phyloP scores from a whole-genome alignment of 2,329 filamentous ascomycete genomes.

The Ophiostoma himal-ulmi region DNA sequence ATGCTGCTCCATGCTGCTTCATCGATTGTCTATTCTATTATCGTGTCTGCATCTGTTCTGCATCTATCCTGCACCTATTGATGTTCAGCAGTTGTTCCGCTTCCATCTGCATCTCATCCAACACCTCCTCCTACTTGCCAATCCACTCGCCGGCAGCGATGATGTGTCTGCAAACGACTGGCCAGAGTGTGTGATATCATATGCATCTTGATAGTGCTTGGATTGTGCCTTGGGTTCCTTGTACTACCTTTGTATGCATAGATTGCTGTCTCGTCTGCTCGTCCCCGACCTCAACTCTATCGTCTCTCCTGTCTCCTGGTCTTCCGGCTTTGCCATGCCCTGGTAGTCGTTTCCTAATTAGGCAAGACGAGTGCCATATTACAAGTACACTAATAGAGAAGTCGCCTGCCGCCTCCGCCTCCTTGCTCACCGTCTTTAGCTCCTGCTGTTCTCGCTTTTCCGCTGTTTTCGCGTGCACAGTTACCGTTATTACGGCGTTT shows the following conservation, averaged over 20 bases:
- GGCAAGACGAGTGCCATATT: constrained; percentile 10
- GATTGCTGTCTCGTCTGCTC: not conserved
- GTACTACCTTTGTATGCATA: not conserved
- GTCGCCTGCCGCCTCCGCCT: not conserved
- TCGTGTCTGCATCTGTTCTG: not conserved
- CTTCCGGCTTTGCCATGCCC: not conserved
- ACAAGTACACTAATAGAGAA: not conserved
- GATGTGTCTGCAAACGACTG: constrained; percentile 16
- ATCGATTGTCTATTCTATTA: not conserved
- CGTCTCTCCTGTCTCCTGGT: not conserved
- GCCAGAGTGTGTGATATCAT: not conserved
- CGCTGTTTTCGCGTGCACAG: not conserved
- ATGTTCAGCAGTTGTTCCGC: not conserved
- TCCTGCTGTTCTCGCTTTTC: not conserved
- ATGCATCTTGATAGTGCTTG: constrained; percentile 2
- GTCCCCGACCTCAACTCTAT: not conserved
- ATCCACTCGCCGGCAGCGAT: not conserved
- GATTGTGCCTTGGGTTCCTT: not conserved
- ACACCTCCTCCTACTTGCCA: no score
- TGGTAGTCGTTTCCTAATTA: constrained; percentile 11
- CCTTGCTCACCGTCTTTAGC: constrained; percentile 9
- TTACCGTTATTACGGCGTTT: not conserved
- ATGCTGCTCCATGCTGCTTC: not conserved
- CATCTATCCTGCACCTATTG: no score
- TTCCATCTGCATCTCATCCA: not conserved